phyloP scores from a whole-genome alignment of 1,139 yeast species.

The Kodamaea sp. region DNA sequence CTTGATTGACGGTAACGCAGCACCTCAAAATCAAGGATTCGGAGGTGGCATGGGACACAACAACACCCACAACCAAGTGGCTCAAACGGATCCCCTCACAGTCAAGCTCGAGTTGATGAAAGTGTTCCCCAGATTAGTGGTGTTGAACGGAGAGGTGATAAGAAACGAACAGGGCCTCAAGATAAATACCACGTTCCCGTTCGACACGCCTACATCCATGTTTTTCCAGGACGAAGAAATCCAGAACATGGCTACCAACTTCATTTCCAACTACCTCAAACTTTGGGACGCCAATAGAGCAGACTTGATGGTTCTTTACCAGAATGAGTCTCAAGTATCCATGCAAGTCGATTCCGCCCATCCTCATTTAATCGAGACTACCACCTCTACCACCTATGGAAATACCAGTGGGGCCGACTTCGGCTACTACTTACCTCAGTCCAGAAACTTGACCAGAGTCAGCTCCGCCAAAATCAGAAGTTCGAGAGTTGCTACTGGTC shows the following conservation, averaged over 20 bases:
- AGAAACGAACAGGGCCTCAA: conserved; percentile 69
- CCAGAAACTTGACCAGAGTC: conserved; percentile 75
- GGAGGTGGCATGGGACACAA: conserved; percentile 1
- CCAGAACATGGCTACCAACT: conserved; percentile 69
- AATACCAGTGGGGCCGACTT: conserved; percentile 45
- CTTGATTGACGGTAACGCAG: conserved; percentile 33
- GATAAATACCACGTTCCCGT: conserved; percentile 57
- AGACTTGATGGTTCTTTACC: conserved; percentile 71
- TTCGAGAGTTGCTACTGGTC: conserved; percentile 69
- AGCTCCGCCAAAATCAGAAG: conserved; percentile 58
- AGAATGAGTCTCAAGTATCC: conserved; percentile 83
- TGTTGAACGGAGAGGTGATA: conserved; percentile 76
- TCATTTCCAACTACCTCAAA: conserved; percentile 70
- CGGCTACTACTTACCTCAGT: conserved; percentile 64
- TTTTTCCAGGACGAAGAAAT: conserved; percentile 83
- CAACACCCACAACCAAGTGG: not conserved
- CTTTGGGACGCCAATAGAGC: conserved; percentile 81
- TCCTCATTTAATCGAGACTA: conserved; percentile 44
- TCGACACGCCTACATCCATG: conserved; percentile 43
- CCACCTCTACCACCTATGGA: conserved; percentile 32
- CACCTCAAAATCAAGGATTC: conserved; percentile 11
- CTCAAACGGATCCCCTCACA: no score
- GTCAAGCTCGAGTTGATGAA: conserved; percentile 67
- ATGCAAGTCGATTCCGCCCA: conserved; percentile 57
- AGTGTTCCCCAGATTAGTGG: conserved; percentile 73